Evolutionary conservation across 768 basidiomycete species (phyloP), one percentile per base, ranked within the genome.

Genomic region (Rhizopogon sp.): DNA sequence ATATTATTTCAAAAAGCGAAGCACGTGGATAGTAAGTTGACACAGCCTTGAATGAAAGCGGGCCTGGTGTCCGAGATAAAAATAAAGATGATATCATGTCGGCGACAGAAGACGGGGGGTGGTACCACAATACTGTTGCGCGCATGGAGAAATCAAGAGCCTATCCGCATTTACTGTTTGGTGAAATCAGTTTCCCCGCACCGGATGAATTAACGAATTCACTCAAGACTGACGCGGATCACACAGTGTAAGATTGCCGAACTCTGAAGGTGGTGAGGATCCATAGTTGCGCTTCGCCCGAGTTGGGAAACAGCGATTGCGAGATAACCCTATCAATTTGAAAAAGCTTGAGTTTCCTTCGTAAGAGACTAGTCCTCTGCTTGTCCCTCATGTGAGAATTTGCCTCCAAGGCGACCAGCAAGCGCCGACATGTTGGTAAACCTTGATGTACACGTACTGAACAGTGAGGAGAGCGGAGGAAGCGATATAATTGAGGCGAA

Each of bases 301-400:
- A 37, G 10, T 37, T 37, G 35, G 35, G 35, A 49, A 49, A 16
- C 35, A 49, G 47, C n/a, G 3, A 14, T 33, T 22, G 31, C 52
- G 52, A 43, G 31, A 25, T 49, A 7, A 8, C 47, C 31, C 52
- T 25, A 37, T 11, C 31, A 58, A 57, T 58, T 57, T 57, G 52
- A 22, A 60, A 59, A 53, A 44, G 25, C 47, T 33, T 41, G 9
- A 49, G 47, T 37, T 49, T 37, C 22, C 5, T 35, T 9, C 31
- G 1, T 8, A 33, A 33, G 25, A 9, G 31, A 9, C 31, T 7
- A 9, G 31, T 8, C 31, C 31, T 37, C 35, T 37, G 11, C 4
- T 37, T 37, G 10, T 37, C 17, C 47, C 35, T 31, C 47, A 35
- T 17, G 33, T 35, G 46, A 9, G 14, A 22, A 37, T 16, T 14